Base-by-base conservation (phyloP, 2,329 filamentous ascomycete species). In the Ploettnerulaceae sp. region DNA sequence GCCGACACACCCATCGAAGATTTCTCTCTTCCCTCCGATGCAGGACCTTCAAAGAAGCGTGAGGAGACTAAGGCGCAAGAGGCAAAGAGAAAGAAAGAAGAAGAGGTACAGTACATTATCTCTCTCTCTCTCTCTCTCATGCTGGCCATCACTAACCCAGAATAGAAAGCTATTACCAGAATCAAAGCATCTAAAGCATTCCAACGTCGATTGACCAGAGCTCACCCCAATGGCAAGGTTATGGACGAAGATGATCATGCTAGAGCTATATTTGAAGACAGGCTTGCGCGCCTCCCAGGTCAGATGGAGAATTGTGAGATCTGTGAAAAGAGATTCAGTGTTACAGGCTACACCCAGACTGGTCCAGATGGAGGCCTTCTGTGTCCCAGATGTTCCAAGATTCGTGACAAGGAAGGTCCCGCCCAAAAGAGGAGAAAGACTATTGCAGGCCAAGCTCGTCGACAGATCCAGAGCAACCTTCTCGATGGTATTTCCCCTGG, bases 241-340 rank as follows among this genome's bases (percentile, higher is more conserved):
- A 50, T 57, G 3, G 74, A 77, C 20, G 70, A 70, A 5, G 71
- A 77, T 40, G 76, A 74, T 12, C 65, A 77, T 35, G 72, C 71
- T 2, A 64, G 66, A 9, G 69, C 71, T 57, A 66, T 79, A 14
- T 68, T 79, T 59, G 57, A 75, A 40, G 58, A 74, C 50, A 64
- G 67, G 62, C 29, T 66, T 60, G 53, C 67, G 54, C 49, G 67
- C 57, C 40, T 63, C n/a, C 60, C 58, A 6, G 89, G 88, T 2
- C 91, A 97, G 65, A 79, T 91, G 61, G 89, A 86, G 53, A 90
- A 95, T 56, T 97, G 91, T 63, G 89, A 86, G 52, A 69, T 82
- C 3, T 97, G 91, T 65, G 75, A 77, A 33, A 95, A 93, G 64
- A 82, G 89, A 28, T 97, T 97, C 62, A 95, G 89, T 0, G 90